Conservation (phyloP, 192 early-diverging fungal species). For the Chytriomyces sp. region DNA sequence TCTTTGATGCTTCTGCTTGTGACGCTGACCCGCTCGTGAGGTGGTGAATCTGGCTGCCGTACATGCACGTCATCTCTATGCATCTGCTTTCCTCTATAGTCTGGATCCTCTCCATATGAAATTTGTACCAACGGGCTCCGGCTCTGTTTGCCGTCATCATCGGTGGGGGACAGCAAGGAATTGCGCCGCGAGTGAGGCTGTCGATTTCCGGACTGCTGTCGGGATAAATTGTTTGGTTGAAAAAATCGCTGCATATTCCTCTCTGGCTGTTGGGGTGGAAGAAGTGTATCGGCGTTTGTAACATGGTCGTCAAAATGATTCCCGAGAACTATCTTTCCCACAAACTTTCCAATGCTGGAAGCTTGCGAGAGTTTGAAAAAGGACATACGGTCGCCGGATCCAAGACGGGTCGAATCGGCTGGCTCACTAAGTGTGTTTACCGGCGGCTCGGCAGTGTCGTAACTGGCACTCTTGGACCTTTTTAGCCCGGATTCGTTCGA, state of each 20-base stretch:
- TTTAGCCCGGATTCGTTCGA: background rate
- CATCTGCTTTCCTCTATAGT: background rate
- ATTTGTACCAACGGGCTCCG: constrained; percentile 1
- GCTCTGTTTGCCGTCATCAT: background rate
- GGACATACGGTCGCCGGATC: background rate
- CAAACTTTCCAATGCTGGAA: constrained; percentile 11
- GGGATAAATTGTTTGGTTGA: background rate
- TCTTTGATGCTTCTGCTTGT: too few relatives aligned
- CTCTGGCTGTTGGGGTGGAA: background rate
- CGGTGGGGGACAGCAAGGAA: background rate
- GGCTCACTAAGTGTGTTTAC: background rate
- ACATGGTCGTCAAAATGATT: background rate
- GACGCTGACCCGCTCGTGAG: too few relatives aligned
- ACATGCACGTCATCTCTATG: background rate
- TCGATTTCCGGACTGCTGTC: background rate
- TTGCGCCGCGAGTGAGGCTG: background rate
- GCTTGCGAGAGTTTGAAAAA: background rate
- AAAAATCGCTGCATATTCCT: background rate
- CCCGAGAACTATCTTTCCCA: constrained; percentile 8
- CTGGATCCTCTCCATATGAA: background rate
- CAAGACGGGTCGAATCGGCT: too few relatives aligned
- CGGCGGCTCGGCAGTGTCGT: background rate
- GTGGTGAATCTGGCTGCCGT: too few relatives aligned
- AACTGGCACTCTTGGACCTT: constrained; percentile 11
- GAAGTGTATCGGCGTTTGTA: background rate